A percentile compares a stretch with the other conserved stretches of the same genome.
Evolutionary conservation across 768 basidiomycete genomes (phyloP).

Genomic region (Baorangia bicolor): DNA sequence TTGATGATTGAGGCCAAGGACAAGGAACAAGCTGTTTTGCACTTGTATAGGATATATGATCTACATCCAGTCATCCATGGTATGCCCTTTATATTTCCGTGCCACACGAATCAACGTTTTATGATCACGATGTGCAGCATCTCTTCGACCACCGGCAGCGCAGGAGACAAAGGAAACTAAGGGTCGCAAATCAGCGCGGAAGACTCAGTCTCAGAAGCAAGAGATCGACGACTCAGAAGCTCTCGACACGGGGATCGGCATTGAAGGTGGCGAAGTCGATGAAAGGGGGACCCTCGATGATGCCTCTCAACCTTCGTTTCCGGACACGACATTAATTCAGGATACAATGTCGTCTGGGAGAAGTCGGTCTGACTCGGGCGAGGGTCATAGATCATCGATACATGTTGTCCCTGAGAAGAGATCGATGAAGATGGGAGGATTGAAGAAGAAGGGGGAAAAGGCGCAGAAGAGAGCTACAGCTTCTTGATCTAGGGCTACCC

Average conservation of each 20-base stretch:
- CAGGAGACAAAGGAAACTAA: constrained; percentile 42
- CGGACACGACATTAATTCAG: not conserved
- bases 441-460: not conserved
- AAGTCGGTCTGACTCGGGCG: not conserved
- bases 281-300: not conserved
- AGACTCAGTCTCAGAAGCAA: constrained; percentile 27
- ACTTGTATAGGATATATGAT: constrained; percentile 76
- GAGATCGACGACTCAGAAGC: constrained; percentile 28
- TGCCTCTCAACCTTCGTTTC: not conserved
- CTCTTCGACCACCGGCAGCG: constrained; percentile 43
- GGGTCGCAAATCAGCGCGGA: constrained; percentile 40
- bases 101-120: not conserved
- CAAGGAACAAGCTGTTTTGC: constrained; percentile 91
- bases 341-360: not conserved
- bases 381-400: not conserved
- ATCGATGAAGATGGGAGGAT: not conserved
- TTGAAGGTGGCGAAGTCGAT: not conserved
- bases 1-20: constrained; percentile 94
- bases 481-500: too few species aligned
- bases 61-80: constrained; percentile 64
- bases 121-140: constrained; percentile 14
- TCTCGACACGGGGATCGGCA: constrained; percentile 2
- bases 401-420: not conserved
- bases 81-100: constrained; percentile 23
- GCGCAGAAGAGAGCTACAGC: not conserved